Evolutionary conservation across 495 filamentous ascomycete genomes (phyloP).

Genomic region (Penicillium herquei): DNA sequence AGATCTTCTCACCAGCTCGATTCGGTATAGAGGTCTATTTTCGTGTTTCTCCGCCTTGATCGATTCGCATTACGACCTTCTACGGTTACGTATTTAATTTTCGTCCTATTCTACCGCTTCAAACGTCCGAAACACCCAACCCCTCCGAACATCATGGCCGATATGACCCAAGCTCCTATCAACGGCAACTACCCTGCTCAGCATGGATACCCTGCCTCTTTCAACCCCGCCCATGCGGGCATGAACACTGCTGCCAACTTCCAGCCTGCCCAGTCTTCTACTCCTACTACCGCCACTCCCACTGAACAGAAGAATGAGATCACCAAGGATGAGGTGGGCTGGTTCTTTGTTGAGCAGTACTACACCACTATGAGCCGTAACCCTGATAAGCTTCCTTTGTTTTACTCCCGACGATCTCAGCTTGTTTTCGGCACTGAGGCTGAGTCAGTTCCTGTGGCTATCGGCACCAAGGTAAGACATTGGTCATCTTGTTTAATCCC

Average conservation of each 20-base stretch:
- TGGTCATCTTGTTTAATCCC: neutral
- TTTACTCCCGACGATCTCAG: conserved; percentile 80
- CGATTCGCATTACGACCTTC: neutral
- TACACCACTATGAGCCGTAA: conserved; percentile 94
- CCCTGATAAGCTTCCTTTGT: conserved; percentile 88
- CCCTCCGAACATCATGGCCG: conserved; percentile 34
- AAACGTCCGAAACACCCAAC: neutral
- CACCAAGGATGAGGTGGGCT: conserved; percentile 88
- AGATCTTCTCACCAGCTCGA: conserved; percentile 7
- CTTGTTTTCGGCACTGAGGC: conserved; percentile 84
- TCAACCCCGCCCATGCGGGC: conserved; percentile 33
- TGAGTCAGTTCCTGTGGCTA: conserved; percentile 75
- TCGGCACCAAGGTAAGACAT: conserved; percentile 76
- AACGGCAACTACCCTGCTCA: conserved; percentile 48
- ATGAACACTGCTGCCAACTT: conserved; percentile 43
- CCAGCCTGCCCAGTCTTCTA: conserved; percentile 45
- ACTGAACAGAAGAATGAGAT: conserved; percentile 44
- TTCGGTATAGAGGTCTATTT: neutral
- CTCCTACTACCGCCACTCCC: conserved; percentile 40
- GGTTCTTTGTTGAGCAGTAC: conserved; percentile 99
- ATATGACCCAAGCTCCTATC: conserved; percentile 42
- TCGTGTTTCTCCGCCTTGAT: neutral
- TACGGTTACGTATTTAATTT: neutral
- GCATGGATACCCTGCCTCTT: conserved; percentile 42
- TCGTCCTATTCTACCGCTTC: neutral